Evolutionary conservation across 2,329 filamentous ascomycete species (phyloP).

Genomic region (Xylariaceae sp.): DNA sequence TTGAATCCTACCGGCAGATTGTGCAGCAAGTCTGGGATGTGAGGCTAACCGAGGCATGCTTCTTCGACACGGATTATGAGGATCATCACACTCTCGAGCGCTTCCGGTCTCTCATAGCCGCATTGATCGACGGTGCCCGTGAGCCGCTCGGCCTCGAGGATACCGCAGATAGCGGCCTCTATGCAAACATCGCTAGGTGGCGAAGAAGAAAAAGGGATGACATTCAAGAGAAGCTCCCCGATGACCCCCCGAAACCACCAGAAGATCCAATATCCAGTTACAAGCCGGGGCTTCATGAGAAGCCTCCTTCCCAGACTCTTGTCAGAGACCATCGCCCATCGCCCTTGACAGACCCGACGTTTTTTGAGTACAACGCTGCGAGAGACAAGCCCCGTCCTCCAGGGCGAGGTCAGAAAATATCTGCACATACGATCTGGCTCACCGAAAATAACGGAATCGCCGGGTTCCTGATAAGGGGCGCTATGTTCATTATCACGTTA

Average conservation of each 20-base stretch:
- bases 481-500: slow-evolving; percentile 5
- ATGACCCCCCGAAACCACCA: no score
- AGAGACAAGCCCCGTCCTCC: no score
- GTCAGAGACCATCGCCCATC: no score
- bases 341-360: no score
- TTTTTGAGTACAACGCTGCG: no score
- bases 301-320: no score
- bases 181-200: slow-evolving; percentile 3
- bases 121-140: slow-evolving; percentile 3
- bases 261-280: no score
- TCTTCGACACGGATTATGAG: slow-evolving; percentile 4
- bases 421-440: not conserved
- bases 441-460: slow-evolving; percentile 1
- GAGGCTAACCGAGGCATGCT: slow-evolving; percentile 1
- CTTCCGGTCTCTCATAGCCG: slow-evolving; percentile 5
- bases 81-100: slow-evolving; percentile 5
- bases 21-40: slow-evolving; percentile 4
- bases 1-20: slow-evolving; percentile 2
- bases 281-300: no score
- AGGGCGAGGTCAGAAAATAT: not conserved
- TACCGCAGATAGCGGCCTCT: not conserved
- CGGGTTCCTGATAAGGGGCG: slow-evolving; percentile 3
- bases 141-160: slow-evolving; percentile 1
- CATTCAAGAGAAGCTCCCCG: not conserved
- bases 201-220: not conserved